Evolutionary conservation across 495 filamentous ascomycete species (phyloP).

Genomic region (Penicillium taxi): DNA sequence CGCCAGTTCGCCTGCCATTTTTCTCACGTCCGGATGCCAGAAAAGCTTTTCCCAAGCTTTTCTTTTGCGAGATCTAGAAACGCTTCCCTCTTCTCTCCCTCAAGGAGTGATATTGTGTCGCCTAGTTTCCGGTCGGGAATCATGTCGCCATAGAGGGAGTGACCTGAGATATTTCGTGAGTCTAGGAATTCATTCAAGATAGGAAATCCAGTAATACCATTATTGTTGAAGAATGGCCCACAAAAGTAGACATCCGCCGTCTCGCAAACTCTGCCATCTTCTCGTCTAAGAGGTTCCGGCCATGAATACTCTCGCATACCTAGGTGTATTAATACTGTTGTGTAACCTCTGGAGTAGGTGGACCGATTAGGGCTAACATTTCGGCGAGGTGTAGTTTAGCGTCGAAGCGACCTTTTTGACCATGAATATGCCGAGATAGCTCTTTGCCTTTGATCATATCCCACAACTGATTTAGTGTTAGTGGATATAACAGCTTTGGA

Average conservation of each 20-base stretch:
- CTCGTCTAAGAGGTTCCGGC: constrained; percentile 25
- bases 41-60: constrained; percentile 39
- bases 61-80: constrained; percentile 35
- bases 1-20: constrained; percentile 30
- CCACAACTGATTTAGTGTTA: constrained; percentile 36
- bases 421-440: constrained; percentile 35
- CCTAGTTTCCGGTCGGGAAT: constrained; percentile 27
- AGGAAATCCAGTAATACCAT: constrained; percentile 22
- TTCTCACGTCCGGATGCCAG: constrained; percentile 28
- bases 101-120: constrained; percentile 24
- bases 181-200: constrained; percentile 19
- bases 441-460: constrained; percentile 43
- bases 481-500: constrained; percentile 17
- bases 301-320: constrained; percentile 27
- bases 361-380: constrained; percentile 42
- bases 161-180: constrained; percentile 28
- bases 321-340: constrained; percentile 27
- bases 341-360: constrained; percentile 35
- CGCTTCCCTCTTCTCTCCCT: constrained; percentile 31
- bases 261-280: constrained; percentile 29
- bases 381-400: constrained; percentile 37
- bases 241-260: constrained; percentile 30
- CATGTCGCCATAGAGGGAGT: constrained; percentile 28
- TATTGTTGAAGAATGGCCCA: constrained; percentile 33
- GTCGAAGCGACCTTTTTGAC: constrained; percentile 25